Percentiles rank a stretch among this genome's conserved stretches.
These are phyloP conservation scores for Lachancea fermentati DNA, from an alignment of 805 yeast species.

Conservation along the genomic window DNA sequence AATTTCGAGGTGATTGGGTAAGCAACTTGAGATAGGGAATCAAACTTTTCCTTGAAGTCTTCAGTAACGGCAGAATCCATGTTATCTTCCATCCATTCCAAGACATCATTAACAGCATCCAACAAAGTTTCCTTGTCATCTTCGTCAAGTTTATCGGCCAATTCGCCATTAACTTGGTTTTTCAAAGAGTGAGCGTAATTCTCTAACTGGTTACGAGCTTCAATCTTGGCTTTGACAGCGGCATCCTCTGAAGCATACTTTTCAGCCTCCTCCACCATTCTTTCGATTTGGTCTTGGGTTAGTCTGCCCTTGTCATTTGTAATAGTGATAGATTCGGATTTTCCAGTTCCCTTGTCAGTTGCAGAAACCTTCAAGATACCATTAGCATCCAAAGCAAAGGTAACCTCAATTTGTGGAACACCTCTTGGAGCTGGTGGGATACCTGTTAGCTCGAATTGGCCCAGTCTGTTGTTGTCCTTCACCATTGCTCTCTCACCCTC, in stretches of 20 bases:
- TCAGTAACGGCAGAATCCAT: conserved; percentile 83
- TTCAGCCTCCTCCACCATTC: conserved; percentile 97
- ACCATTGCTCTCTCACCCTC: conserved; percentile 97
- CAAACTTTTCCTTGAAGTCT: conserved; percentile 90
- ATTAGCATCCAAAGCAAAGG: conserved; percentile 95
- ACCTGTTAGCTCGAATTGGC: conserved; percentile 93
- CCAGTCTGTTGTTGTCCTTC: conserved; percentile 91
- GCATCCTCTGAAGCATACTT: conserved; percentile 89
- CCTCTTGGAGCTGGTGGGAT: conserved; percentile 85
- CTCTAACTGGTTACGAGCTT: conserved; percentile 82
- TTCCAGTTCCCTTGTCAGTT: conserved; percentile 91
- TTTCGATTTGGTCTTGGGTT: conserved; percentile 88
- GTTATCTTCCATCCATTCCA: conserved; percentile 85
- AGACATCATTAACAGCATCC: conserved; percentile 82
- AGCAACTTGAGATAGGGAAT: conserved; percentile 72
- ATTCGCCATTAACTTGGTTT: conserved; percentile 57
- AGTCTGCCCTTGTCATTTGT: conserved; percentile 93
- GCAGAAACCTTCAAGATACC: conserved; percentile 96
- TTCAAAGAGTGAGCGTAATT: conserved; percentile 80
- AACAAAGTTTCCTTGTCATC: conserved; percentile 85
- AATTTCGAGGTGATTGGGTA: conserved; percentile 90
- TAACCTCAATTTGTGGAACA: conserved; percentile 77
- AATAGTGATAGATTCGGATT: conserved; percentile 83
- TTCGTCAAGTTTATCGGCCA: conserved; percentile 76
- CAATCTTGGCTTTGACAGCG: conserved; percentile 75